Evolutionary conservation across 2,329 filamentous ascomycete species (phyloP), one percentile per base, ranked within the genome.

Genomic region (Aspergillus fumigatiaffinis): DNA sequence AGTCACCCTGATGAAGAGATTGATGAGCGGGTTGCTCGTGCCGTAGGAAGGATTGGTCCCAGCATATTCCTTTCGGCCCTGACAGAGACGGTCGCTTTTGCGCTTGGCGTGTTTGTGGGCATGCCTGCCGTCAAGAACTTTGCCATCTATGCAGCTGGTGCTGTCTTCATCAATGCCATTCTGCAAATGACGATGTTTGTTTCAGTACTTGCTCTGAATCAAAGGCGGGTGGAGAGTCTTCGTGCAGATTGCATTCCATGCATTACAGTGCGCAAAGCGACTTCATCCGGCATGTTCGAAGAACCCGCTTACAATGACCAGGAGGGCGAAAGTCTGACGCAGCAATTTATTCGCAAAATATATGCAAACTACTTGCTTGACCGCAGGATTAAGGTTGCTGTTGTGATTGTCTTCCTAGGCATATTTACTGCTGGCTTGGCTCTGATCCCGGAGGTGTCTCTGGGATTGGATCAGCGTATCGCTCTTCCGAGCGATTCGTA

Each of bases 51-150:
- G 54, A 99, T 99, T 87, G 94, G 94, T 0, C 94, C 94, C 2
- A 97, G 93, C 1, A 97, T 99, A 54, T 82, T 99, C 20, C 87
- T 99, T 44, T 97, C 94, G 8, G 93, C 92, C n/a, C 82, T 90
- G 35, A 97, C 93, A 0, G 94, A 99, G 73, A 99, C 93, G 0
- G 87, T 92, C 25, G 92, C 93, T 2, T 99, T 99, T 73, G 88
- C 92, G 1, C 82, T 99, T 10, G 94, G 94, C 12, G 90, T 91
- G 46, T 93, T 94, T 60, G 95, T 97, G 6, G 92, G 92, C 51
- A 99, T 99, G 94, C 94, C 95, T 17, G 94, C 94, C 1, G 95
- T 99, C 47, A 87, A 92, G 61, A 99, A 99, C 75, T 99, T 99
- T 75, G 95, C 94, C 17, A 87, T 93, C 2, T 99, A 99, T 71